These are phyloP conservation scores for Diplocarpon mali DNA, from an alignment of 2,329 filamentous ascomycete genomes.

Conservation along the genomic window DNA sequence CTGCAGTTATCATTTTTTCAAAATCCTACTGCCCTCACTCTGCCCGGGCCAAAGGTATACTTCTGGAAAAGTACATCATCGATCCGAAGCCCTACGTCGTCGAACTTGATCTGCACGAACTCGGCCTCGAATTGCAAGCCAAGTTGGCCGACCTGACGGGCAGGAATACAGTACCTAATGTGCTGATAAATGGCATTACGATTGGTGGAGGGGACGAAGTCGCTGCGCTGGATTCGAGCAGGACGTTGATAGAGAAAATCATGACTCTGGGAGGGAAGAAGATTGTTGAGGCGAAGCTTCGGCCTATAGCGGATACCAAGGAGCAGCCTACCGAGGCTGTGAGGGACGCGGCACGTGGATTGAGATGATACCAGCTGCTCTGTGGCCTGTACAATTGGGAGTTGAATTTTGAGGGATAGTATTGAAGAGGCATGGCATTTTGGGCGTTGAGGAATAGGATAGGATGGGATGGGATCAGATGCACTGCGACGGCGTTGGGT, in stretches of 20 bases:
- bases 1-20: constrained; percentile 85
- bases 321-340: background rate
- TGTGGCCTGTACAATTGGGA: background rate
- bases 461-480: background rate
- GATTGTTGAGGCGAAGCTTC: constrained; percentile 11
- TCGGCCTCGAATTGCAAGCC: constrained; percentile 63
- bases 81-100: constrained; percentile 75
- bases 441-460: constrained; percentile 4
- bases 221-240: constrained; percentile 54
- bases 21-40: constrained; percentile 89
- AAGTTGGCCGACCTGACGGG: constrained; percentile 64
- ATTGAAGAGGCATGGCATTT: constrained; percentile 1
- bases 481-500: constrained; percentile 3
- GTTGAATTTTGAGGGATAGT: background rate
- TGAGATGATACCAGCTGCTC: constrained; percentile 2
- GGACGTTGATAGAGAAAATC: constrained; percentile 60
- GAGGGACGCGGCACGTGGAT: constrained; percentile 2
- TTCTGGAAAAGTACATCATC: constrained; percentile 78
- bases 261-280: constrained; percentile 62
- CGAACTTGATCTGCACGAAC: constrained; percentile 73
- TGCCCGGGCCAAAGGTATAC: constrained; percentile 70
- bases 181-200: constrained; percentile 77
- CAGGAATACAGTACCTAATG: constrained; percentile 79
- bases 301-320: constrained; percentile 1
- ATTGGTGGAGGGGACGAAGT: constrained; percentile 89